phyloP scores from a whole-genome alignment of 768 basidiomycete species.

The Trametes cubensis region DNA sequence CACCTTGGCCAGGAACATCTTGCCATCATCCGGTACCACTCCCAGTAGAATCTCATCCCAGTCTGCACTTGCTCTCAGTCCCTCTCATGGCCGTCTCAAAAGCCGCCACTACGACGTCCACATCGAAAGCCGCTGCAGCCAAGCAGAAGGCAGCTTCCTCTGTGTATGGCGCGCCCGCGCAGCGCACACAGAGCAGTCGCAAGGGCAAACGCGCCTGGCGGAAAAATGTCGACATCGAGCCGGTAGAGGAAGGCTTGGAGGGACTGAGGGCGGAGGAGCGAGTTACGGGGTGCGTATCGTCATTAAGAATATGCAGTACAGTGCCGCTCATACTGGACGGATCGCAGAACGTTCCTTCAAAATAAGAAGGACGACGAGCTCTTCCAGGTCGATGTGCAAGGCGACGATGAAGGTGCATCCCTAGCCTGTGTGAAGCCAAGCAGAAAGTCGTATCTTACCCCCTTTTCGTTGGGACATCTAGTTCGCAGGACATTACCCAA shows the following conservation, averaged over 20 bases:
- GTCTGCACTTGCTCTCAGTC: background rate
- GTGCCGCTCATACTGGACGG: background rate
- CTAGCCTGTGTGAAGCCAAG: background rate
- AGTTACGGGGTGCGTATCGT: slow-evolving; percentile 63
- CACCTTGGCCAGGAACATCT: background rate
- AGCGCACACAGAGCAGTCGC: slow-evolving; percentile 70
- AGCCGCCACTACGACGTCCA: background rate
- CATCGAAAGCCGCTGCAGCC: background rate
- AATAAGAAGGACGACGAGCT: slow-evolving; percentile 72
- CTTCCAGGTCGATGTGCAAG: slow-evolving; percentile 79
- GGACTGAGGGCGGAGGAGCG: slow-evolving; percentile 79
- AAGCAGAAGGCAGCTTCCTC: slow-evolving; percentile 20
- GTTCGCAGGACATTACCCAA: slow-evolving; percentile 63
- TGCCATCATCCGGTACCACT: background rate
- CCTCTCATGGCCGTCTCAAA: slow-evolving; percentile 8
- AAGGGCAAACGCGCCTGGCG: slow-evolving; percentile 95
- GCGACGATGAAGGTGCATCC: slow-evolving; percentile 69
- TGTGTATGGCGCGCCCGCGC: slow-evolving; percentile 56
- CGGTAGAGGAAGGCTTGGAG: slow-evolving; percentile 78
- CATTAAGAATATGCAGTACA: background rate
- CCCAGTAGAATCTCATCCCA: background rate
- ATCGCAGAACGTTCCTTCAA: slow-evolving; percentile 59
- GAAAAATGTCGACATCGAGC: slow-evolving; percentile 87
- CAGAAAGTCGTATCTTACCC: background rate
- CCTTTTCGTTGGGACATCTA: slow-evolving; percentile 30